phyloP scores from a whole-genome alignment of 768 basidiomycete genomes.

The Pleurotus eryngii region DNA sequence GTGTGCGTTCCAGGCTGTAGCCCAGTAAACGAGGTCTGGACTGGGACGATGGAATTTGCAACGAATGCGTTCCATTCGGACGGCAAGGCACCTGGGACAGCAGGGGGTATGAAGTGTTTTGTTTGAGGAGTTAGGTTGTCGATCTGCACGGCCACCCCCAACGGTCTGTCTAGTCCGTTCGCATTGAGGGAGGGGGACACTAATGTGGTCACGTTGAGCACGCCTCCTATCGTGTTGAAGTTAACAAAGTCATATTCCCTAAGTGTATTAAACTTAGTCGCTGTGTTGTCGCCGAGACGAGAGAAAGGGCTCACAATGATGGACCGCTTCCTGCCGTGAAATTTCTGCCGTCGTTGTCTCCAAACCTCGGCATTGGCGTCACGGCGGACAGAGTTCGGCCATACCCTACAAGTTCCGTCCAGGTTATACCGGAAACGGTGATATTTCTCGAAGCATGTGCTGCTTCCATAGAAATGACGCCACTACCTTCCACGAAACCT shows the following conservation, averaged over 20 bases:
- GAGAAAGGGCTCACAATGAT: conserved; percentile 38
- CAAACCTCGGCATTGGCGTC: conserved; percentile 52
- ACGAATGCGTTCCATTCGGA: conserved; percentile 54
- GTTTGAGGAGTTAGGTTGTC: conserved; percentile 41
- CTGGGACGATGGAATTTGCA: conserved; percentile 46
- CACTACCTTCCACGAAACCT: conserved; percentile 65
- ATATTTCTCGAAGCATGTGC: conserved; percentile 50
- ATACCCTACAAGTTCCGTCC: conserved; percentile 58
- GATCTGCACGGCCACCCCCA: conserved; percentile 49
- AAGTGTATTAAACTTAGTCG: not conserved
- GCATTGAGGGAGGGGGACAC: conserved; percentile 55
- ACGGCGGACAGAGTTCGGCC: conserved; percentile 60
- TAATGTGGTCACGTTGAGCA: conserved; percentile 43
- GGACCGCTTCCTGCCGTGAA: conserved; percentile 65
- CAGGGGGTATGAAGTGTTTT: conserved; percentile 43
- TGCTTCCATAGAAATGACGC: conserved; percentile 65
- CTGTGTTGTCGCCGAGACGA: not conserved
- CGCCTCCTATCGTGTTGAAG: conserved; percentile 44
- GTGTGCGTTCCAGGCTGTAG: conserved; percentile 53
- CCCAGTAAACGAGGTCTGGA: conserved; percentile 35
- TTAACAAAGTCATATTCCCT: conserved; percentile 67
- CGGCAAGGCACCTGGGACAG: conserved; percentile 43
- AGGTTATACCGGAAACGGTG: conserved; percentile 47
- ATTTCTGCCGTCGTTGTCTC: conserved; percentile 41
- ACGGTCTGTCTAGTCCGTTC: conserved; percentile 44